These are phyloP conservation scores for Eragrostis tef DNA, from an alignment of 202 grass and related monocot genomes.

Conservation along the genomic window DNA sequence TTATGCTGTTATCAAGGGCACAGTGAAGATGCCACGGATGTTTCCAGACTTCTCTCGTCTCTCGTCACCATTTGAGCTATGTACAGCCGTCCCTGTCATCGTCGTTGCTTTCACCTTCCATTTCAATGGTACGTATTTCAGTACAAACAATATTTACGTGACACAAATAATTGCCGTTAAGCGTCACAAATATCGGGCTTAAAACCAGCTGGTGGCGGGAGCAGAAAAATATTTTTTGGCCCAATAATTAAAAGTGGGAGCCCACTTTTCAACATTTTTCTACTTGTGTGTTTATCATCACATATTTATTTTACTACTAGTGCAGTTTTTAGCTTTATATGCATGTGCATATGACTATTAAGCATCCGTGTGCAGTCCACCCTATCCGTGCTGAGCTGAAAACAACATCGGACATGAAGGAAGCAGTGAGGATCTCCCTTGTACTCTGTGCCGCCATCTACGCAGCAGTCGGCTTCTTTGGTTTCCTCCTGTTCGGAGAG, in stretches of 20 bases:
- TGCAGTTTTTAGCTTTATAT: no score
- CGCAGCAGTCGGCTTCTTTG: conserved; percentile 74
- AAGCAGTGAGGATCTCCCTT: conserved; percentile 69
- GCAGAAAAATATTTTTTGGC: no score
- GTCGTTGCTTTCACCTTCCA: conserved; percentile 95
- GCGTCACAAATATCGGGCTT: no score
- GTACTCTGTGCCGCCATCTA: conserved; percentile 76
- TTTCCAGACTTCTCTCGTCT: conserved; percentile 68
- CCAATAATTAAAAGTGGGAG: no score
- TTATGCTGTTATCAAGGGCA: conserved; percentile 67
- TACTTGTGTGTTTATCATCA: no score
- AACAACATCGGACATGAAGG: conserved; percentile 71
- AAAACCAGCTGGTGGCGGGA: no score
- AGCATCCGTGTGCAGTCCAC: conserved; percentile 56
- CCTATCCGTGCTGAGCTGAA: conserved; percentile 74
- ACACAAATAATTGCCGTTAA: no score
- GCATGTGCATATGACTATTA: no score
- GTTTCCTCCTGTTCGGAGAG: conserved; percentile 85
- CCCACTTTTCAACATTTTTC: no score
- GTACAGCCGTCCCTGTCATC: conserved; percentile 81
- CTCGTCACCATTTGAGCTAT: conserved; percentile 76
- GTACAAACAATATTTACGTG: no score
- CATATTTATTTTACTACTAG: no score
- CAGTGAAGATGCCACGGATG: conserved; percentile 63
- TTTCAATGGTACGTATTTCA: conserved; percentile 71